Evolutionary conservation across 78 protist genomes (phyloP).

Genomic region (Dictyostelium brefeldianum): DNA sequence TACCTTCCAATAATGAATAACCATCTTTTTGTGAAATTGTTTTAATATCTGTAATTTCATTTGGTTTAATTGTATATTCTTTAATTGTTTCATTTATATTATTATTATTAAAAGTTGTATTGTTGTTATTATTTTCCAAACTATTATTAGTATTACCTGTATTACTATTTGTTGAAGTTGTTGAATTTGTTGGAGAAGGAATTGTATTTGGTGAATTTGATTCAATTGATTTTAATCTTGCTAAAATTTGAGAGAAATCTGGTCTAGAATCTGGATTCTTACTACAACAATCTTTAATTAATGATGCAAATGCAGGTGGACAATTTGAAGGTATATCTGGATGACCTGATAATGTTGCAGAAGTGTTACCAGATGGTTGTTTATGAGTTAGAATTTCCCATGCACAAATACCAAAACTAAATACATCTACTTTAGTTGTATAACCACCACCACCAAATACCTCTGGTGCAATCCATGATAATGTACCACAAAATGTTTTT

Average conservation of each 20-base stretch:
- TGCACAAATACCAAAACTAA: conserved; percentile 67
- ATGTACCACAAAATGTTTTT: conserved; percentile 69
- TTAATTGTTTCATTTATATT: neutral
- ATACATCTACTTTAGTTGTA: conserved; percentile 62
- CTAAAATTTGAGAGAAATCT: conserved; percentile 42
- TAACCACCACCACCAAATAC: conserved; percentile 57
- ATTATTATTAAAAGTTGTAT: neutral
- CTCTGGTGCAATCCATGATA: conserved; percentile 75
- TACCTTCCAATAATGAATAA: conserved; percentile 19
- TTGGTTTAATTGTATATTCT: conserved; percentile 18
- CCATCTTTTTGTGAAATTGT: neutral
- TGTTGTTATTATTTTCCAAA: neutral
- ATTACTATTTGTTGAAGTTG: neutral
- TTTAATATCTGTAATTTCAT: conserved; percentile 16
- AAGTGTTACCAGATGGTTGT: conserved; percentile 32
- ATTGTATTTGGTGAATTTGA: neutral
- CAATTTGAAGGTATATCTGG: conserved; percentile 56
- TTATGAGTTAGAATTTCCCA: conserved; percentile 77
- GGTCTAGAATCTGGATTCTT: conserved; percentile 65
- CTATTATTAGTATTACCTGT: neutral
- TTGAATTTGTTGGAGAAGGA: neutral
- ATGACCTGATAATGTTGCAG: neutral
- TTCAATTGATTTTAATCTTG: neutral
- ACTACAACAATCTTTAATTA: conserved; percentile 59
- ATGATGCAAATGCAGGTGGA: conserved; percentile 27